Evolutionary conservation across 345 rosid species (phyloP).

Genomic region (Populus ilicifolia): DNA sequence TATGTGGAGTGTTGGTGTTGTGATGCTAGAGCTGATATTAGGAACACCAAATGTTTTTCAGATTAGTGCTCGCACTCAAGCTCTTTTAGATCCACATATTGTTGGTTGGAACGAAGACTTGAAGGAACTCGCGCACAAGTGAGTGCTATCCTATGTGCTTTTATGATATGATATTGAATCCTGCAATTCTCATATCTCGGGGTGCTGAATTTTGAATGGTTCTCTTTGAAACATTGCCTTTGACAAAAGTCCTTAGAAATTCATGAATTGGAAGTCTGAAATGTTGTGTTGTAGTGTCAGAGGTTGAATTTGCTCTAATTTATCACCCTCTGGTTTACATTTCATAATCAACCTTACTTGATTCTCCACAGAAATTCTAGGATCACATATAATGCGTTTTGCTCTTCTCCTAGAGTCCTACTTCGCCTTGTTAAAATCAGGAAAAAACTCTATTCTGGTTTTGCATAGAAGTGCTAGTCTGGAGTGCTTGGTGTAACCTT

Average conservation of each 20-base stretch:
- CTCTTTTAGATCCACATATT: constrained; percentile 78
- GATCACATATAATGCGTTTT: neutral
- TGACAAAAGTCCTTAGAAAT: neutral
- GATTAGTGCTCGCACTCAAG: constrained; percentile 55
- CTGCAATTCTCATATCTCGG: neutral
- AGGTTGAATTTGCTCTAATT: neutral
- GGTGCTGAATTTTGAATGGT: neutral
- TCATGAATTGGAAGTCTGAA: neutral
- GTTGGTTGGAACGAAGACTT: constrained; percentile 79
- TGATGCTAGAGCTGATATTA: constrained; percentile 81
- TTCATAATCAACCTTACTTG: neutral
- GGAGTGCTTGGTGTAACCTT: too few relatives aligned
- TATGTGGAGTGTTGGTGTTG: constrained; percentile 97
- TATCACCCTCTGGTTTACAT: neutral
- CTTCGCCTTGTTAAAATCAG: too few relatives aligned
- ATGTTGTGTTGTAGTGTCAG: neutral
- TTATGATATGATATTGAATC: neutral
- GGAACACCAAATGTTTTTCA: constrained; percentile 91
- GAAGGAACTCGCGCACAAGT: constrained; percentile 92
- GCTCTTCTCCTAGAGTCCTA: neutral
- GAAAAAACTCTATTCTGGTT: too few relatives aligned
- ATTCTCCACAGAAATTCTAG: neutral
- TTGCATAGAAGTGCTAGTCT: too few relatives aligned
- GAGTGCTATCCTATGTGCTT: constrained; percentile 21
- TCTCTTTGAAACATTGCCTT: neutral